A percentile compares a stretch with the other conserved stretches of the same genome.
Conservation (phyloP, 2,329 filamentous ascomycete species). For the Trichoderma asperellum region DNA sequence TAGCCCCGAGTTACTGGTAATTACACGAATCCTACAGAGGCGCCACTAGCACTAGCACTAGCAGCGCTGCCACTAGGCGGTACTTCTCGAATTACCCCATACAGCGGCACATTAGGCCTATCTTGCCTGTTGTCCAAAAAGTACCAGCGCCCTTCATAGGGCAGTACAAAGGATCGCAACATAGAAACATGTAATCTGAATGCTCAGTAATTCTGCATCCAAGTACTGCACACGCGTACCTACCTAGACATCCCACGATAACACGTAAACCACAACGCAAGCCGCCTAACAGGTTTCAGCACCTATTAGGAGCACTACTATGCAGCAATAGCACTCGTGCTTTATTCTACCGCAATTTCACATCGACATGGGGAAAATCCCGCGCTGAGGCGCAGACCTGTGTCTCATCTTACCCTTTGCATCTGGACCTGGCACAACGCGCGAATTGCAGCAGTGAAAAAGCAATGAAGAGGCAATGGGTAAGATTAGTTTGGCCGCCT, state of each 20-base stretch:
- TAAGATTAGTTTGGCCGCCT: background rate
- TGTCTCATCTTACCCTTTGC: slow-evolving; percentile 18
- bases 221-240: background rate
- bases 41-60: background rate
- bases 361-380: slow-evolving; percentile 17
- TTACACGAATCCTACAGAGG: slow-evolving; percentile 9
- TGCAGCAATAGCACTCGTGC: background rate
- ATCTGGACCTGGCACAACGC: background rate
- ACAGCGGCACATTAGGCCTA: background rate
- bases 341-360: background rate
- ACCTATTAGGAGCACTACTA: background rate
- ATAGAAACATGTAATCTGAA: background rate
- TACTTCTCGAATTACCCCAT: slow-evolving; percentile 7
- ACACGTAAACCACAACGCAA: slow-evolving; percentile 21
- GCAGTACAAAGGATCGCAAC: background rate
- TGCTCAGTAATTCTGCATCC: background rate
- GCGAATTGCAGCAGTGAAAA: background rate
- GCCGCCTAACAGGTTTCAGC: background rate
- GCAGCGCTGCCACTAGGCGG: background rate
- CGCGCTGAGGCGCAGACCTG: slow-evolving; percentile 12
- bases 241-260: slow-evolving; percentile 1
- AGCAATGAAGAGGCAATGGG: background rate
- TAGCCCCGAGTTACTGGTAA: slow-evolving; percentile 2
- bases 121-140: background rate
- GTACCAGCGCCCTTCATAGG: background rate